A percentile compares a stretch with the other conserved stretches of the same genome.
phyloP scores from a whole-genome alignment of 2,329 filamentous ascomycete genomes.

The Blastomyces silverae region DNA sequence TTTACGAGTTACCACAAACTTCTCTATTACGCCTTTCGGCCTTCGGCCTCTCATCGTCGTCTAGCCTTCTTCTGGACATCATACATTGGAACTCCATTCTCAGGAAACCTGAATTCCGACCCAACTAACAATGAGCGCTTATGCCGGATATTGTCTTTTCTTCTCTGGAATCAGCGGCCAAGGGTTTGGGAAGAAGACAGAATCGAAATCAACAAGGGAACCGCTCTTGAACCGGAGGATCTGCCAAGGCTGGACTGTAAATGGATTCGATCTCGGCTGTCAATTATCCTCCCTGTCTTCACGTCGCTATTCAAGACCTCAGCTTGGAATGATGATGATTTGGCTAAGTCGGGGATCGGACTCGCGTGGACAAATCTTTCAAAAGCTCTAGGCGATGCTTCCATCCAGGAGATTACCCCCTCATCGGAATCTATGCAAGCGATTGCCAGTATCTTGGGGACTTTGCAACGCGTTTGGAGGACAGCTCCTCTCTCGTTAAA shows the following conservation, averaged over 20 bases:
- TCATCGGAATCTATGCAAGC: constrained; percentile 76
- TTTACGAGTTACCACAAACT: constrained; percentile 72
- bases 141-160: constrained; percentile 62
- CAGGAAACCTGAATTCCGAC: constrained; percentile 47
- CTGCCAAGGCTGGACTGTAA: constrained; percentile 76
- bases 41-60: constrained; percentile 57
- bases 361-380: constrained; percentile 57
- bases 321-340: constrained; percentile 43
- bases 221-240: constrained; percentile 65
- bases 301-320: constrained; percentile 48
- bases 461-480: constrained; percentile 68
- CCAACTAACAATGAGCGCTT: constrained; percentile 53
- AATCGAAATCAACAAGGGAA: constrained; percentile 25
- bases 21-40: constrained; percentile 74
- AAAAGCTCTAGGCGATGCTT: constrained; percentile 53
- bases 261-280: constrained; percentile 72
- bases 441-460: constrained; percentile 62
- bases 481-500: constrained; percentile 39
- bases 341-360: constrained; percentile 43
- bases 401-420: constrained; percentile 82
- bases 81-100: constrained; percentile 60
- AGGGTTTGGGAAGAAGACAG: constrained; percentile 65
- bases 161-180: constrained; percentile 49
- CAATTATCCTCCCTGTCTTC: constrained; percentile 57
- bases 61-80: constrained; percentile 73